Evolutionary conservation across 2,329 filamentous ascomycete species (phyloP), one percentile per base, ranked within the genome.

Genomic region (Aspergillus novofumigatus): DNA sequence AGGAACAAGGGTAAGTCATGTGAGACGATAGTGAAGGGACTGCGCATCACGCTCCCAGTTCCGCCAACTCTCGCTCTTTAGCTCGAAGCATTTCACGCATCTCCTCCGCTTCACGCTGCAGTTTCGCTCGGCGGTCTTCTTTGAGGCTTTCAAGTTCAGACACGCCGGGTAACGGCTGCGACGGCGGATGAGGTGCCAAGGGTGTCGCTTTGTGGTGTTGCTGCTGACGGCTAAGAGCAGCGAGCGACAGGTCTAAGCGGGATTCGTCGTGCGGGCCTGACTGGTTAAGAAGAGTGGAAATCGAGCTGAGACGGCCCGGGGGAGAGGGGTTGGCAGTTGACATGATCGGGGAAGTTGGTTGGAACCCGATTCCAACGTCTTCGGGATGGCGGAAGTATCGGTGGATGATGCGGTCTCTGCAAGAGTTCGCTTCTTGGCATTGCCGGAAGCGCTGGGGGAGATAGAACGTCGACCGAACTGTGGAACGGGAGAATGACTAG

Each of bases 211-310:
- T 65, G 47, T 69, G 61, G 44, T 70, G 64, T 26, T 64, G 67
- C 54, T 65, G 73, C 53, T 67, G 69, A 45, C 65, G 68, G 51
- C 62, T 59, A 38, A 73, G 57, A 14, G 69, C 62, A 20, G 69
- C 64, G 20, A 77, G 69, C 10, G 73, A 71, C 10, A 75, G 72
- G 47, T 80, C 78, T 51, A 78, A 65, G 14, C 72, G 76, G 53
- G 74, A 68, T 20, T 75, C 70, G n/a, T 72, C 69, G 6, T 66
- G 67, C 38, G 62, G 54, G 51, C 68, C 66, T 11, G 72, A 59
- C 35, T 85, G 85, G 61, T 91, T 92, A 11, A 92, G 75, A 48
- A 92, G 87, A 4, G 88, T 89, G 62, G 87, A 89, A 59, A 92
- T 92, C 3, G 88, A 90, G 20, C 86, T 90, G 3, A 91, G 75